phyloP scores from a whole-genome alignment of 768 basidiomycete species.

The Neoboletus magnificus region DNA sequence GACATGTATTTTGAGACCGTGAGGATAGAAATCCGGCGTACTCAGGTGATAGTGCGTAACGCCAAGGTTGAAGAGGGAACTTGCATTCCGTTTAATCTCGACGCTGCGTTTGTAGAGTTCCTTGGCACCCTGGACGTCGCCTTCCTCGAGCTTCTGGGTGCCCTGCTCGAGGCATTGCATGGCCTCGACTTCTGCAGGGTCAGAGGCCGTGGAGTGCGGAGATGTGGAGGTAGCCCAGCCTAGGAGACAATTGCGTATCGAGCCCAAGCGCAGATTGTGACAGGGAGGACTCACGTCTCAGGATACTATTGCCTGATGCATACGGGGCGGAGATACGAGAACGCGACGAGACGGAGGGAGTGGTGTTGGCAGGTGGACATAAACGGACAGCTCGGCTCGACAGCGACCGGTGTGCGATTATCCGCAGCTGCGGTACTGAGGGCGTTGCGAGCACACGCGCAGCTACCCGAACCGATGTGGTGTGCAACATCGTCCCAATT shows the following conservation, averaged over 20 bases:
- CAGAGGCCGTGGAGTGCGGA: slow-evolving; percentile 74
- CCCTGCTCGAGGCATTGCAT: slow-evolving; percentile 78
- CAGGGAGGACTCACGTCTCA: slow-evolving; percentile 29
- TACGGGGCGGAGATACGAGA: slow-evolving; percentile 2
- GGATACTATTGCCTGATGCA: slow-evolving; percentile 3
- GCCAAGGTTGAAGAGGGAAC: slow-evolving; percentile 83
- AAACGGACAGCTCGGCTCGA: slow-evolving; percentile 23
- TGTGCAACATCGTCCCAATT: slow-evolving; percentile 28
- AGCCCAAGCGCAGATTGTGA: slow-evolving; percentile 3
- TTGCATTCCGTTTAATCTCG: slow-evolving; percentile 76
- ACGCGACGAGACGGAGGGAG: slow-evolving; percentile 8
- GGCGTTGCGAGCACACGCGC: slow-evolving; percentile 24
- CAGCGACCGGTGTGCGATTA: slow-evolving; percentile 17
- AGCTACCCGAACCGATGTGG: slow-evolving; percentile 14
- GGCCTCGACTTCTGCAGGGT: slow-evolving; percentile 81
- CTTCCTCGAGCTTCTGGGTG: slow-evolving; percentile 81
- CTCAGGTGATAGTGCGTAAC: slow-evolving; percentile 89
- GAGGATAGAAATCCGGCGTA: slow-evolving; percentile 37
- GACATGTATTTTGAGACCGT: slow-evolving; percentile 14
- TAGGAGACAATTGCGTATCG: slow-evolving; percentile 7
- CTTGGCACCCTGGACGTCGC: slow-evolving; percentile 78
- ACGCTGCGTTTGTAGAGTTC: slow-evolving; percentile 73
- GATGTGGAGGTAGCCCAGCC: slow-evolving; percentile 83
- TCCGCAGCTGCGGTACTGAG: slow-evolving; percentile 24
- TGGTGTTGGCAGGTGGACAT: slow-evolving; percentile 18